Base-by-base conservation (phyloP, 139 green algal genomes). In the Mychonastes homosphaera region DNA sequence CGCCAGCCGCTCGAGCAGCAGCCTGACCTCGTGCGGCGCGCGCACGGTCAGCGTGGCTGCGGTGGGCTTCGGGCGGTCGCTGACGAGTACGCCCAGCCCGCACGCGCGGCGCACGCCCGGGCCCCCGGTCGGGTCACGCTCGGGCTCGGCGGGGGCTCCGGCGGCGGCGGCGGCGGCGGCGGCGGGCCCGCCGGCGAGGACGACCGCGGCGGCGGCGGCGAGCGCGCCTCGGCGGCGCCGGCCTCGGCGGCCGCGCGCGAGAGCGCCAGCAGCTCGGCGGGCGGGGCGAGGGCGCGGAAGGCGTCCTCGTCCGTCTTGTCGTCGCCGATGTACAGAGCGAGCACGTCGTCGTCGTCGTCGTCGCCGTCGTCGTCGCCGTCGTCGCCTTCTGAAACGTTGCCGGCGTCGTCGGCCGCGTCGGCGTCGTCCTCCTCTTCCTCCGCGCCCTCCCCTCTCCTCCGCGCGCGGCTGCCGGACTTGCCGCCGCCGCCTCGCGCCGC, bases 241-340 rank as follows among this genome's bases (percentile, higher is more conserved):
- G 10, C 7, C 41, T 24, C 44, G n/a, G n/a, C n/a, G n/a, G n/a
- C n/a, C n/a, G n/a, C n/a, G n/a, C n/a, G n/a, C n/a, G n/a, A n/a
- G n/a, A n/a, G n/a, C n/a, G n/a, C n/a, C n/a, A n/a, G 44, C 44
- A 52, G 23, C 44, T 52, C n/a, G 28, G 4, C 4, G 21, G 24
- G 50, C 39, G 57, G 35, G 27, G 56, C 41, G 40, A 91, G 59
- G 34, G 68, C 76, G 24, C 52, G 62, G 73, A 98, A 98, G 4
- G 92, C 92, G 62, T 98, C 92, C 70, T 98, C 92, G 68, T 98
- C 92, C 15, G 92, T 98, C 30, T 82, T 75, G 73, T 98, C 92
- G 65, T 98, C 92, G 1, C 92, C 92, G 12, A 98, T 82, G 78
- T 98, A 98, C 15, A 98, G 77, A 24, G 83, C 72, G 36, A 91